Conservation (phyloP, 805 yeast genomes). For the Debaryomyces prosopidis region DNA sequence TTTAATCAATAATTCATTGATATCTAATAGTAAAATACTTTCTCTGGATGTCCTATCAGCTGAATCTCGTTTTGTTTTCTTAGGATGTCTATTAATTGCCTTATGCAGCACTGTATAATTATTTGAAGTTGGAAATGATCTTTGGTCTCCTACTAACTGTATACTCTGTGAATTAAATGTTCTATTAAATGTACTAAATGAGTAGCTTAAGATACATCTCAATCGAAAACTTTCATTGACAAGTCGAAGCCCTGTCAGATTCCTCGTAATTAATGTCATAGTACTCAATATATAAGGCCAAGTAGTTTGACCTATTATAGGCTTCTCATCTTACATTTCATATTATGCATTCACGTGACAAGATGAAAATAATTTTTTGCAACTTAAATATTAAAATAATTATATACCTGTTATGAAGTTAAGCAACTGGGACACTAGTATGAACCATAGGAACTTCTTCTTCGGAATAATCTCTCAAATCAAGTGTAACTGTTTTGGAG, state of each 20-base stretch:
- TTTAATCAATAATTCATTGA: constrained; percentile 18
- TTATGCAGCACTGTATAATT: no score
- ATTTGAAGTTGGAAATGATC: no score
- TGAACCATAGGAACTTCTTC: constrained; percentile 18
- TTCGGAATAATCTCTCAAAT: constrained; percentile 61
- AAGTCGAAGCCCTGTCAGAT: no score
- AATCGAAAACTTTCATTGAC: no score
- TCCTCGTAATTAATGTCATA: no score
- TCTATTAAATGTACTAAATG: no score
- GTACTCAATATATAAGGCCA: no score
- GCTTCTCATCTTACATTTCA: no score
- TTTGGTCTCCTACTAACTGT: no score
- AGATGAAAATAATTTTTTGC: background rate
- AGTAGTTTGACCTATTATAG: no score
- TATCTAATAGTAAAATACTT: constrained; percentile 24
- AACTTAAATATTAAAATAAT: background rate
- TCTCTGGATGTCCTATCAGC: constrained; percentile 27
- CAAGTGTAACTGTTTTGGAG: constrained; percentile 72
- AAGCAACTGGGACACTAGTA: constrained; percentile 3
- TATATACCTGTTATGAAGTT: background rate
- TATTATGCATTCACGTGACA: background rate
- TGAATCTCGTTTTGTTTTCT: constrained; percentile 32
- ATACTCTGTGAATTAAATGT: no score
- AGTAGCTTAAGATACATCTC: no score
- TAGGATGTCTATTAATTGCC: background rate